These are phyloP conservation scores for Rubia balearica DNA, from an alignment of 305 asterid species.

Conservation along the genomic window DNA sequence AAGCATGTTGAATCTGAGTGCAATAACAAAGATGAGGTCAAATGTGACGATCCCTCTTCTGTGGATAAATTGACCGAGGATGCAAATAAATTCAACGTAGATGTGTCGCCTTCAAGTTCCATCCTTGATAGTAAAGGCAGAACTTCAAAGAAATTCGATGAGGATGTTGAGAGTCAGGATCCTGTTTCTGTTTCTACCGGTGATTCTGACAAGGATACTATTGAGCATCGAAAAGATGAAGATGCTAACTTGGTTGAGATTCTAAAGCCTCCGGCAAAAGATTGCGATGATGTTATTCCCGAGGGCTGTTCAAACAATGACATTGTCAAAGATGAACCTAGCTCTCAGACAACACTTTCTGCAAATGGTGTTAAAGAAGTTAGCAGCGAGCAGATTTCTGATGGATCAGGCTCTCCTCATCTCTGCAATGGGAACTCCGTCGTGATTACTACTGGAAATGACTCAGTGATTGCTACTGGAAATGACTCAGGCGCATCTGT, in stretches of 20 bases:
- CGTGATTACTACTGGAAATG: constrained; percentile 7
- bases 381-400: constrained; percentile 10
- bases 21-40: constrained; percentile 21
- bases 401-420: constrained; percentile 8
- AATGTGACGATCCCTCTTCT: constrained; percentile 16
- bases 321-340: constrained; percentile 14
- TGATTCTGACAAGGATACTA: not conserved
- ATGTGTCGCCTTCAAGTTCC: constrained; percentile 1
- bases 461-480: no score
- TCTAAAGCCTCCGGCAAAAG: constrained; percentile 18
- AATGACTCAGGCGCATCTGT: no score
- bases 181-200: constrained; percentile 17
- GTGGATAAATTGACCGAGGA: constrained; percentile 5
- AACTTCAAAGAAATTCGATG: constrained; percentile 16
- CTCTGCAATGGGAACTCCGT: not conserved
- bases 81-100: constrained; percentile 8
- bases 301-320: not conserved
- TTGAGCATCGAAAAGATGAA: not conserved
- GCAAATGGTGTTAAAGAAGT: constrained; percentile 17
- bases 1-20: constrained; percentile 30
- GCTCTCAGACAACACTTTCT: constrained; percentile 15
- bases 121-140: constrained; percentile 14
- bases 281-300: not conserved
- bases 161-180: constrained; percentile 21
- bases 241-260: constrained; percentile 3